These are phyloP conservation scores for Hortaea sp. DNA, from an alignment of 2,329 filamentous ascomycete species.

Conservation along the genomic window DNA sequence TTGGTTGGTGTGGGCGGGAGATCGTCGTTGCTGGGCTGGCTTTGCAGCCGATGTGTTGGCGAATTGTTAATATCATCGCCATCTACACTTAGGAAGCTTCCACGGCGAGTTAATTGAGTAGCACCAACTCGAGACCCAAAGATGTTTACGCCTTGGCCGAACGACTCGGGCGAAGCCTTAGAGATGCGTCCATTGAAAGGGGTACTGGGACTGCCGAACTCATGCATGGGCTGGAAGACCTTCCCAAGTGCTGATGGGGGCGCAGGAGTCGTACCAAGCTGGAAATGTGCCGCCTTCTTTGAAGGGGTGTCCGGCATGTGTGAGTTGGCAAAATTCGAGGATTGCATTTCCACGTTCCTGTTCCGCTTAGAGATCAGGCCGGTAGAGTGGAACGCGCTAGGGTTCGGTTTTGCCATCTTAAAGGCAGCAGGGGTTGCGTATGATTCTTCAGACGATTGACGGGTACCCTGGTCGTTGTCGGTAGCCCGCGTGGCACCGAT, in stretches of 20 bases:
- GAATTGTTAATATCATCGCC: conserved; percentile 60
- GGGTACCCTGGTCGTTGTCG: conserved; percentile 25
- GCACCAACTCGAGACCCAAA: conserved; percentile 48
- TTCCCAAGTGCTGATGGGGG: conserved; percentile 42
- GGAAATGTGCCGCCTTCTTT: conserved; percentile 74
- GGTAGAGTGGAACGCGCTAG: conserved; percentile 85
- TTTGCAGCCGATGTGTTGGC: conserved; percentile 44
- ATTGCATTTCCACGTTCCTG: conserved; percentile 58
- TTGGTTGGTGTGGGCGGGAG: conserved; percentile 94
- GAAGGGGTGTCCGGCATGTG: conserved; percentile 90
- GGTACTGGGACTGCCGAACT: conserved; percentile 70
- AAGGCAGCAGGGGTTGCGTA: conserved; percentile 69
- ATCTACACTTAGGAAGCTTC: conserved; percentile 73
- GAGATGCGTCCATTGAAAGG: conserved; percentile 60
- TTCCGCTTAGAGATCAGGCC: conserved; percentile 93
- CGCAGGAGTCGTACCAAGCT: conserved; percentile 45
- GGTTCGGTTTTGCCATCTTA: conserved; percentile 65
- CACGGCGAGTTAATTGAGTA: conserved; percentile 42
- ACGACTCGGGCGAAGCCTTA: conserved; percentile 56
- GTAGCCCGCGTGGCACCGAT: conserved; percentile 49
- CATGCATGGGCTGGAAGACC: conserved; percentile 54
- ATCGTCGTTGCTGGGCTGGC: conserved; percentile 56
- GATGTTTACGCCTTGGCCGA: conserved; percentile 53
- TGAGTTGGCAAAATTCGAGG: conserved; percentile 45
- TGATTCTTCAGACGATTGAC: conserved; percentile 36